These are phyloP conservation scores for Purpureocillium lavendulum DNA, from an alignment of 2,329 filamentous ascomycete genomes.

Conservation along the genomic window DNA sequence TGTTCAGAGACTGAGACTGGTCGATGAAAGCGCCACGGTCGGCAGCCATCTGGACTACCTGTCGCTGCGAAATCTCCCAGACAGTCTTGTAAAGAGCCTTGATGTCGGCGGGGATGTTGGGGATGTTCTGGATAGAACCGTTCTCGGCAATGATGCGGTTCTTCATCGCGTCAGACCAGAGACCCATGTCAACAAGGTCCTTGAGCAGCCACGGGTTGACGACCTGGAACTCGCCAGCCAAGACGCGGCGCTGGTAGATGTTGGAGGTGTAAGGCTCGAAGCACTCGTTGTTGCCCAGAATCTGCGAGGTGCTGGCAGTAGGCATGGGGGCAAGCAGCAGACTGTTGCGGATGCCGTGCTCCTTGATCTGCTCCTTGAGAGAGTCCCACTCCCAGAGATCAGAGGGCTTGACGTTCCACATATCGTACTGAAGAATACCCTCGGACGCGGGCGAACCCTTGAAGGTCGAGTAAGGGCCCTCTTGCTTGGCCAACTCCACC, in stretches of 20 bases:
- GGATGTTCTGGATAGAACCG: conserved; percentile 92
- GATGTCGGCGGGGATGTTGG: conserved; percentile 91
- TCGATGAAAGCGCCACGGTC: conserved; percentile 98
- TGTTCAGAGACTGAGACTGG: conserved; percentile 98
- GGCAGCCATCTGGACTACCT: conserved; percentile 94
- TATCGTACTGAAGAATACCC: conserved; percentile 94
- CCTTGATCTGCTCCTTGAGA: conserved; percentile 83
- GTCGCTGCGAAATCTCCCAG: conserved; percentile 97
- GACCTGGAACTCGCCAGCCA: conserved; percentile 98
- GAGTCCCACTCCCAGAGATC: conserved; percentile 94
- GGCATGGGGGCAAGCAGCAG: conserved; percentile 95
- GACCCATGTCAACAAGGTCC: conserved; percentile 92
- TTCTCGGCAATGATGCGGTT: conserved; percentile 98
- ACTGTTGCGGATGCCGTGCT: conserved; percentile 92
- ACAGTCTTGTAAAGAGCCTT: conserved; percentile 99
- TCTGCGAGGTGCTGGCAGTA: conserved; percentile 94
- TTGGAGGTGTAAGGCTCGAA: conserved; percentile 99
- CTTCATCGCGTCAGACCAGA: conserved; percentile 99
- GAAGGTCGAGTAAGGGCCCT: conserved; percentile 84
- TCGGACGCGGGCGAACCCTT: conserved; percentile 90
- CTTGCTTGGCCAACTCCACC: conserved; percentile 71
- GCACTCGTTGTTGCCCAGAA: conserved; percentile 98
- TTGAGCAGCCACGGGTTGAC: conserved; percentile 98
- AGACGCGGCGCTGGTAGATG: conserved; percentile 96
- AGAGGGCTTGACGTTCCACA: conserved; percentile 92